Evolutionary conservation across 176 grass and related monocot genomes (phyloP).

Genomic region (sorghum (Sorghum bicolor)): Sorghum_bicolor_NCBIv3 NC_012878.2:4414501-4415000

Average conservation of each 20-base stretch:
- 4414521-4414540: neutral
- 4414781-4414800: neutral
- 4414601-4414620: neutral
- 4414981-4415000: neutral
- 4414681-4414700: neutral
- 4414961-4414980: neutral
- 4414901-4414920: neutral
- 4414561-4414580: neutral
- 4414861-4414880: neutral
- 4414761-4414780: neutral
- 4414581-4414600: neutral
- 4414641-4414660: neutral
- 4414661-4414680: neutral
- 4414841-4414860: neutral
- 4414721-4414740: neutral
- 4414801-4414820: neutral
- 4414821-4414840: neutral
- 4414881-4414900: neutral
- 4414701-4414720: neutral
- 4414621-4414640: neutral
- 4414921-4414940: neutral
- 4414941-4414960: neutral
- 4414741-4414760: neutral
- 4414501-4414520: slow-evolving; percentile 1
- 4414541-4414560: neutral